Evolutionary conservation across 257 asterid species (phyloP), one percentile per base, ranked within the genome.

Genomic region (Rubia yunnanensis): DNA sequence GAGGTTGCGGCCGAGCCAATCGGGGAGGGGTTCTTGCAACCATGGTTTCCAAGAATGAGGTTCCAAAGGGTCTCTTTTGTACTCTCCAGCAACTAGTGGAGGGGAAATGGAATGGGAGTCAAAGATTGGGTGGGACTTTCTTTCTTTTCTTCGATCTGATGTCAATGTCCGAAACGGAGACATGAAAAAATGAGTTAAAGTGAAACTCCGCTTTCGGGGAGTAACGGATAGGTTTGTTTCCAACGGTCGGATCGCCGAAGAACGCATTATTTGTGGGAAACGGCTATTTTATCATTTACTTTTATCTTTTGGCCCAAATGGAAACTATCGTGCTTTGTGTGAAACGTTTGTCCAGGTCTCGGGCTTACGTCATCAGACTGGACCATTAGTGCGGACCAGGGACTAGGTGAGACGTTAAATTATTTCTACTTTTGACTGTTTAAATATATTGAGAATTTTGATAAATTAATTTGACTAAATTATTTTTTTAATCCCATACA

Each of bases 21-120:
- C 82, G 79, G 26, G 92, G 86, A 68, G 99, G 95, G 77, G 72
- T 83, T 85, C 95, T 84, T 14, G 99, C 97, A 38, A 89, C 97
- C 99, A 92, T 92, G 66, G 66, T 32, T 52, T 28, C 18, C 14
- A 67, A n/a, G 66, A n/a, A 66, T n/a, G 15, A 20, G 52, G 22
- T 49, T 20, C 1, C 24, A 48, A 48, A 48, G 23, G 23, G 54
- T 48, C 14, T 50, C 57, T 50, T 52, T 34, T 38, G 59, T 55
- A 56, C 61, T 34, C 67, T 60, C 71, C 35, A 55, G 15, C 30
- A 41, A 14, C 52, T 44, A 44, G 52, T 44, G 52, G 48, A 39
- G 13, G 5, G 50, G 50, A 53, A 23, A 20, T 5, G 26, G 8
- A 38, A 38, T 28, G 58, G 62, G 44, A 70, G 20, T 57, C 15